phyloP scores from a whole-genome alignment of 305 asterid species.

The Fraxinus velutina region DNA sequence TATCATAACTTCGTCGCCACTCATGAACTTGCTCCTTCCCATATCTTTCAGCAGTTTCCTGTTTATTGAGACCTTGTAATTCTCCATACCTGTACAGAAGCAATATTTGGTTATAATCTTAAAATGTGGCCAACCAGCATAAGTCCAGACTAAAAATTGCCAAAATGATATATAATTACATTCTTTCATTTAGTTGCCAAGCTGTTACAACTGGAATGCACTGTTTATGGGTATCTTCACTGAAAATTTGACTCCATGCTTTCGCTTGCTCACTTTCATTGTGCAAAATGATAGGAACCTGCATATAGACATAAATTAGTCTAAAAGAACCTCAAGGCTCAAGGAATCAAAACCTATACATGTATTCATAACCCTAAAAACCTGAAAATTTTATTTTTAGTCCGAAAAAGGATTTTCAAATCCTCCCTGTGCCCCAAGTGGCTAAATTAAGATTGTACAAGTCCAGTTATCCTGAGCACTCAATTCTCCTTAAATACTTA shows the following conservation, averaged over 20 bases:
- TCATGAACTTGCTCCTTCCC: conserved; percentile 88
- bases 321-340: not conserved
- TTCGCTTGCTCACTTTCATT: conserved; percentile 73
- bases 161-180: conserved; percentile 36
- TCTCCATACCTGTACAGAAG: conserved; percentile 74
- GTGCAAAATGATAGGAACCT: conserved; percentile 87
- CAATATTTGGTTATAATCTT: not conserved
- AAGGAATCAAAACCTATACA: not conserved
- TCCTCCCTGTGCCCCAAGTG: not conserved
- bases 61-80: conserved; percentile 89
- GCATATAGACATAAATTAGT: conserved; percentile 15
- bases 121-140: not conserved
- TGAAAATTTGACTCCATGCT: conserved; percentile 83
- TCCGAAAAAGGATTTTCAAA: not conserved
- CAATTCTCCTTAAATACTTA: not conserved
- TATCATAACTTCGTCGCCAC: conserved; percentile 95
- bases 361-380: not conserved
- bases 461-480: not conserved
- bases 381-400: not conserved
- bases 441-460: not conserved
- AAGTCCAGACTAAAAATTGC: conserved; percentile 1
- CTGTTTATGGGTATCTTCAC: conserved; percentile 78
- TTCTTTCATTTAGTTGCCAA: conserved; percentile 96
- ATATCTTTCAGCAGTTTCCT: conserved; percentile 90
- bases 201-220: conserved; percentile 90